Evolutionary conservation across 805 yeast species (phyloP).

Genomic region (Saturnispora kantuleensis): DNA sequence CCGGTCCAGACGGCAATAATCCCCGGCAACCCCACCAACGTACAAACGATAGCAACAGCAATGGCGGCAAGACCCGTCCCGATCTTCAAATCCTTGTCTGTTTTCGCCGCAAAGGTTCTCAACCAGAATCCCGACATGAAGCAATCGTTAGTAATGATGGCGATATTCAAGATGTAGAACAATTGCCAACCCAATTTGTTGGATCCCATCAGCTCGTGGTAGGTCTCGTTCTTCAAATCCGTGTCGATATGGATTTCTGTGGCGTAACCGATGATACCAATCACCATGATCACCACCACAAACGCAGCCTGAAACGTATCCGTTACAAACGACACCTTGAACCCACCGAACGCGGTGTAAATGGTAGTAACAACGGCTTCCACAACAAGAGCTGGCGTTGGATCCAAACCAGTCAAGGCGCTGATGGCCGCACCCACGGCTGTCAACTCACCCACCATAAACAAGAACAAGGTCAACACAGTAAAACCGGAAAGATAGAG

Average conservation of each 20-base stretch:
- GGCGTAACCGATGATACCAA: conserved; percentile 75
- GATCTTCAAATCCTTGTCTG: conserved; percentile 63
- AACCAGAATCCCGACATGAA: conserved; percentile 92
- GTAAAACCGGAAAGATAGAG: conserved; percentile 74
- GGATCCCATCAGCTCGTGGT: conserved; percentile 53
- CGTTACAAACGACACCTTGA: conserved; percentile 77
- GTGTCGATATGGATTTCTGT: conserved; percentile 50
- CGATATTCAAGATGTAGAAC: conserved; percentile 72
- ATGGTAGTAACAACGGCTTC: conserved; percentile 82
- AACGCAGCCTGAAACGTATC: conserved; percentile 77
- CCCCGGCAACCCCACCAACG: conserved; percentile 75
- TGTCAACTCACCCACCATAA: conserved; percentile 79
- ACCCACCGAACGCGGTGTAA: conserved; percentile 84
- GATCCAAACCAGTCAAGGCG: conserved; percentile 67
- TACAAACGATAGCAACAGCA: conserved; percentile 50
- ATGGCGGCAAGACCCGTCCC: conserved; percentile 71
- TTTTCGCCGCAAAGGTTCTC: conserved; percentile 80
- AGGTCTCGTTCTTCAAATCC: conserved; percentile 52
- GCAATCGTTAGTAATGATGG: conserved; percentile 82
- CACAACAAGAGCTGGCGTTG: conserved; percentile 71
- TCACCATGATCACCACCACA: conserved; percentile 55
- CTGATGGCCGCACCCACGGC: conserved; percentile 71
- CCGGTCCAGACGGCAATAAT: conserved; percentile 89
- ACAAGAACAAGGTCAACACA: conserved; percentile 72
- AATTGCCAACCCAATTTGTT: conserved; percentile 83